Percentiles rank a stretch among this genome's conserved stretches.
phyloP scores from a whole-genome alignment of 352 stramenopile genomes.

The Phytophthora hybrid region DNA sequence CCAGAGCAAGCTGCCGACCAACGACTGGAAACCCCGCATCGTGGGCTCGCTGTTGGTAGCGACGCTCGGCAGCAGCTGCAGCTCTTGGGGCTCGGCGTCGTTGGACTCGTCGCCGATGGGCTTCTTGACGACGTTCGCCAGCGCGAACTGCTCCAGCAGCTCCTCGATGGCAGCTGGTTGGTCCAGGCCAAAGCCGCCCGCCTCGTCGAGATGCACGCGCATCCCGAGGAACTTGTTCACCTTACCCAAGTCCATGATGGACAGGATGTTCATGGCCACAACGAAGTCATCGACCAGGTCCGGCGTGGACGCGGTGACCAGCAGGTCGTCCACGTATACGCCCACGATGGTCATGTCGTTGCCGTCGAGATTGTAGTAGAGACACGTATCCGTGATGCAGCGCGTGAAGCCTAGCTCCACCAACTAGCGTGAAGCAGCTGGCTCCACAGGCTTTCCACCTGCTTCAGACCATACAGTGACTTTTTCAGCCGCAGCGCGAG shows the following conservation, averaged over 20 bases:
- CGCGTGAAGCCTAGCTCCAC: constrained; percentile 21
- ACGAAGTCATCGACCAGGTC: constrained; percentile 19
- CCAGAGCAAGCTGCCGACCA: constrained; percentile 46
- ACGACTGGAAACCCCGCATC: constrained; percentile 39
- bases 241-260: constrained; percentile 38
- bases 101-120: constrained; percentile 22
- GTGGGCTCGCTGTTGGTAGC: constrained; percentile 6
- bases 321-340: constrained; percentile 45
- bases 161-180: constrained; percentile 34
- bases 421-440: constrained; percentile 29
- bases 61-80: constrained; percentile 12
- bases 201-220: constrained; percentile 25
- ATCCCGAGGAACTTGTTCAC: constrained; percentile 38
- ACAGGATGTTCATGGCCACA: constrained; percentile 10
- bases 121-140: constrained; percentile 26
- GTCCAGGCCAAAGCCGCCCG: constrained; percentile 24
- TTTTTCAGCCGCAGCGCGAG: constrained; percentile 8
- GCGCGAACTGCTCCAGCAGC: constrained; percentile 29
- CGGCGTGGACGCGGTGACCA: too few species aligned
- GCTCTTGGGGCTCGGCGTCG: not conserved
- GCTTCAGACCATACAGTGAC: constrained; percentile 19
- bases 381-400: constrained; percentile 37
- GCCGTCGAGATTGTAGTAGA: too few species aligned
- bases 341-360: constrained; percentile 17
- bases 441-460: constrained; percentile 13